Conservation (phyloP, 306 rosid species). For the Crotalaria pallida region DNA sequence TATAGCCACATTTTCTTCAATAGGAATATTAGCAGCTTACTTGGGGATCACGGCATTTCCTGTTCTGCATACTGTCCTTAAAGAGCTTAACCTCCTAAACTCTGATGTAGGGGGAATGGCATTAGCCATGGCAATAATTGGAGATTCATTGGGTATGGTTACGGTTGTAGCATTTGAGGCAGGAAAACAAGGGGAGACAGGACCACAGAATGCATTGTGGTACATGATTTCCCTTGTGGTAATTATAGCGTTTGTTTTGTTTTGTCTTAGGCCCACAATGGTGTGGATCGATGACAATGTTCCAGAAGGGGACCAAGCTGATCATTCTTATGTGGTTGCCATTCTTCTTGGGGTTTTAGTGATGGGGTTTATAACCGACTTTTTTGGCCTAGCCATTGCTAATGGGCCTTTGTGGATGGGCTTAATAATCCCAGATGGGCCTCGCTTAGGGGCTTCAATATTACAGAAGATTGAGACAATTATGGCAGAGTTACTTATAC, state of each 20-base stretch:
- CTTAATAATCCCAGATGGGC: slow-evolving; percentile 60
- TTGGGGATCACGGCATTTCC: slow-evolving; percentile 53
- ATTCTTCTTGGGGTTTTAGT: slow-evolving; percentile 39
- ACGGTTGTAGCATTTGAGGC: slow-evolving; percentile 41
- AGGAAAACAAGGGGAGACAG: slow-evolving; percentile 32
- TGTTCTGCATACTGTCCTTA: slow-evolving; percentile 32
- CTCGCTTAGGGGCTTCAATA: slow-evolving; percentile 53
- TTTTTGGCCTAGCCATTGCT: slow-evolving; percentile 49
- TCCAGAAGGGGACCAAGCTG: slow-evolving; percentile 46
- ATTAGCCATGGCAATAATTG: slow-evolving; percentile 37
- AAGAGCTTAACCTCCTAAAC: slow-evolving; percentile 69
- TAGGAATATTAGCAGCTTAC: slow-evolving; percentile 39
- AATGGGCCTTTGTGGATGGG: slow-evolving; percentile 76
- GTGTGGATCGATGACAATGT: slow-evolving; percentile 29
- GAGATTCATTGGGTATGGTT: slow-evolving; percentile 37
- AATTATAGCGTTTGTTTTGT: background rate
- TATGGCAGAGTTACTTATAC: slow-evolving; percentile 45
- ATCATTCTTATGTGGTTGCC: slow-evolving; percentile 25
- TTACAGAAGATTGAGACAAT: slow-evolving; percentile 40
- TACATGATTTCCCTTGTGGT: slow-evolving; percentile 23
- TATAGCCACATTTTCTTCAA: slow-evolving; percentile 34
- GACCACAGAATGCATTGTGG: slow-evolving; percentile 25
- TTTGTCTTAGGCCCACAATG: slow-evolving; percentile 26
- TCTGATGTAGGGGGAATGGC: slow-evolving; percentile 61
- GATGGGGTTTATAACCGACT: slow-evolving; percentile 48